Conservation (phyloP, 768 basidiomycete genomes). For the Naganishia vishniacii region DNA sequence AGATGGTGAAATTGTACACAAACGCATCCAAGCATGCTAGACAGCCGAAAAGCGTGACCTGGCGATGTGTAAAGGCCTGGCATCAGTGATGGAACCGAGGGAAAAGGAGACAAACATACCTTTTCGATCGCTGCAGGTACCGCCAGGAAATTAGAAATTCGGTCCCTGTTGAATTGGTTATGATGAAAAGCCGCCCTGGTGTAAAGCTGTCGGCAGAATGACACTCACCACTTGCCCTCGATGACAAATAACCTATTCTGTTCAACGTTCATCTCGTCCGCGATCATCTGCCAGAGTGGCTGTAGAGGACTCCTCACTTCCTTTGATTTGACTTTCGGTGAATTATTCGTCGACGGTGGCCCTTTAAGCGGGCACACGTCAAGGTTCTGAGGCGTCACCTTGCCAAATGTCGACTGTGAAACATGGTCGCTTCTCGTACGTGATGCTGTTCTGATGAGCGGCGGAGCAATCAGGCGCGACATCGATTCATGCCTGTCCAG, state of each 20-base stretch:
- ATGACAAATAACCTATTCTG: slow-evolving; percentile 44
- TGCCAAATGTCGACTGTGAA: not conserved
- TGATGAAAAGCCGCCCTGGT: too few species aligned
- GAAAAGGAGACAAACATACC: slow-evolving; percentile 52
- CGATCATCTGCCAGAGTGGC: slow-evolving; percentile 42
- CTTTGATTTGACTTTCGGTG: not conserved
- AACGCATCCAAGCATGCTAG: slow-evolving; percentile 93
- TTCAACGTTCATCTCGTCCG: slow-evolving; percentile 42
- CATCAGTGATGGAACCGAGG: not conserved
- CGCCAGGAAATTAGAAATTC: slow-evolving; percentile 89
- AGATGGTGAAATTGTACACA: slow-evolving; percentile 93
- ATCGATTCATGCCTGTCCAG: not conserved
- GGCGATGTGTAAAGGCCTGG: not conserved
- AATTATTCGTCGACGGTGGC: not conserved
- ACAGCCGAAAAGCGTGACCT: slow-evolving; percentile 90
- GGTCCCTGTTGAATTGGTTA: slow-evolving; percentile 62
- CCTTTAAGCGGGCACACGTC: not conserved
- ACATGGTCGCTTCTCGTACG: slow-evolving; percentile 10
- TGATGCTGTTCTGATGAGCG: not conserved
- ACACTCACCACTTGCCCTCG: slow-evolving; percentile 44
- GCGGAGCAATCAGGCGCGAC: not conserved
- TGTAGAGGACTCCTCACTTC: not conserved
- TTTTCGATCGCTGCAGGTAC: slow-evolving; percentile 92
- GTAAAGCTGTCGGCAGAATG: not conserved
- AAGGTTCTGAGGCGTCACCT: not conserved